phyloP scores from a whole-genome alignment of 75 land plant genomes.

The Pinus albicaulis region DNA sequence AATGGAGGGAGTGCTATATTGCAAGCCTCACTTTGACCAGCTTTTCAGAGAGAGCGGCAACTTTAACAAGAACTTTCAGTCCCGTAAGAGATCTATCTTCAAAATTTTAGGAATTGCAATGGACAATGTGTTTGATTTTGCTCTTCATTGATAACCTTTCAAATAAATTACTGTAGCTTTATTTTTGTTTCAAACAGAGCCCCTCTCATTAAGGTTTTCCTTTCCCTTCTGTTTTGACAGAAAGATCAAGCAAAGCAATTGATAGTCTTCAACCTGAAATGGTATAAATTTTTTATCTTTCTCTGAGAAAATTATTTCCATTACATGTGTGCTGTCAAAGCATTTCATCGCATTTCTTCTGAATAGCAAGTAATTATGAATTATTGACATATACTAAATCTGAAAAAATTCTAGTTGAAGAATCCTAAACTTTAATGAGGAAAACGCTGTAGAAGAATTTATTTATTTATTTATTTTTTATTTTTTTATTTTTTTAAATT shows the following conservation, averaged over 20 bases:
- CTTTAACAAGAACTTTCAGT: slow-evolving; percentile 52
- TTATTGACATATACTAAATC: not conserved
- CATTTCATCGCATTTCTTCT: no score
- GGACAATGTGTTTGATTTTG: not conserved
- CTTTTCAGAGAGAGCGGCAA: slow-evolving; percentile 60
- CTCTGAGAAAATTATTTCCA: not conserved
- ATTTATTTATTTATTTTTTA: no score
- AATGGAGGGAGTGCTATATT: slow-evolving; percentile 72
- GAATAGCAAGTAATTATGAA: not conserved
- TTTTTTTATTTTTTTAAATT: no score
- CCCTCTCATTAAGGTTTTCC: not conserved
- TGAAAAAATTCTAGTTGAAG: no score
- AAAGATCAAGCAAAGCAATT: slow-evolving; percentile 4
- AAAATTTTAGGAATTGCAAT: not conserved
- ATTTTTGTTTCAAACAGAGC: not conserved
- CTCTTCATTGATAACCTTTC: not conserved
- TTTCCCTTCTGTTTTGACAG: not conserved
- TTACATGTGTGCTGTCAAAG: not conserved
- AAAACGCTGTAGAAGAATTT: no score
- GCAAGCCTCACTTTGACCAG: slow-evolving; percentile 82
- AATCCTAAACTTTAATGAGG: no score
- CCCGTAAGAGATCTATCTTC: slow-evolving; percentile 27
- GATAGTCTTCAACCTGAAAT: not conserved
- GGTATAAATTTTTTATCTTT: not conserved
- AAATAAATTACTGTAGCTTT: not conserved